Conservation (phyloP, 768 basidiomycete genomes). For the Mycena venus region DNA sequence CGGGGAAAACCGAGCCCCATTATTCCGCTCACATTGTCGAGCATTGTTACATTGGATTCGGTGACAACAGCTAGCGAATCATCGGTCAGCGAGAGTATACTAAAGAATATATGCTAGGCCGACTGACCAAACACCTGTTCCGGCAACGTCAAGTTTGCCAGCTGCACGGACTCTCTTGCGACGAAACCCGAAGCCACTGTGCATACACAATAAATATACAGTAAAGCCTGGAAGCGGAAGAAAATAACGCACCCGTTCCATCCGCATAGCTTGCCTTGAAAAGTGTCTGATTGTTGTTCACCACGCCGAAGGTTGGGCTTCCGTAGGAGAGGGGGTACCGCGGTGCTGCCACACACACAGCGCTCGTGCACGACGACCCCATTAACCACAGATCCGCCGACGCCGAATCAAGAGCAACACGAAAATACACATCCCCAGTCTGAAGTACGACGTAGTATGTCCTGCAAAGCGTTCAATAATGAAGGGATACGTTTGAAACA, state of each 20-base stretch:
- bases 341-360: slow-evolving; percentile 71
- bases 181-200: slow-evolving; percentile 79
- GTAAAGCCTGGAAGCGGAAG: background rate
- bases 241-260: slow-evolving; percentile 67
- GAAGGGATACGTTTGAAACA: background rate
- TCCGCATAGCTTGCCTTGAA: slow-evolving; percentile 78
- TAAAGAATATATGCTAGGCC: background rate
- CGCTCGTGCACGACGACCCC: slow-evolving; percentile 71
- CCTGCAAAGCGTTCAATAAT: slow-evolving; percentile 53
- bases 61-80: slow-evolving; percentile 67
- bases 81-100: background rate
- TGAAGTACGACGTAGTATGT: slow-evolving; percentile 77
- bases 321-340: slow-evolving; percentile 76
- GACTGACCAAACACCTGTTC: slow-evolving; percentile 77
- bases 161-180: slow-evolving; percentile 71
- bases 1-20: slow-evolving; percentile 84
- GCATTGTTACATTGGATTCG: slow-evolving; percentile 71
- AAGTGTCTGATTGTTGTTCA: slow-evolving; percentile 71
- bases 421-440: slow-evolving; percentile 73
- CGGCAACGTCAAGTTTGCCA: slow-evolving; percentile 71
- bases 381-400: slow-evolving; percentile 81
- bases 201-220: background rate
- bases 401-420: slow-evolving; percentile 80
- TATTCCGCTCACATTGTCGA: slow-evolving; percentile 77
- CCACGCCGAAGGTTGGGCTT: slow-evolving; percentile 73